These are phyloP conservation scores for Schizophyllum amplum DNA, from an alignment of 1,284 basidiomycete species.

Conservation along the genomic window DNA sequence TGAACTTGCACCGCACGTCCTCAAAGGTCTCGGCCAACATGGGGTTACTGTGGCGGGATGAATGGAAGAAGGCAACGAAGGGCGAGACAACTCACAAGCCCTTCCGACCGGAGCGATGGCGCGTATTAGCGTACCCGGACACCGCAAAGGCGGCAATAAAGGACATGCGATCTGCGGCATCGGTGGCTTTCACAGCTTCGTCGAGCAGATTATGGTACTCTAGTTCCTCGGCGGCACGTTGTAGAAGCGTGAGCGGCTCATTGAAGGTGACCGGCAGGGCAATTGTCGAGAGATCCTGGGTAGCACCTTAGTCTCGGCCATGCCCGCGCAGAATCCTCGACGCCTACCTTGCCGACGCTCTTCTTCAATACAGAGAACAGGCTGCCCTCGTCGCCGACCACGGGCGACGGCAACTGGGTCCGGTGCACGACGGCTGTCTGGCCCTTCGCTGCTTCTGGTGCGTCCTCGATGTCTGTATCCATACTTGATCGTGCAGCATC, in stretches of 20 bases:
- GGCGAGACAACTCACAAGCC: constrained; percentile 59
- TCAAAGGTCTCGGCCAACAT: constrained; percentile 89
- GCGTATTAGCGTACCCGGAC: constrained; percentile 77
- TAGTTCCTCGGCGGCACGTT: constrained; percentile 75
- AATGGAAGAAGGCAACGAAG: constrained; percentile 6
- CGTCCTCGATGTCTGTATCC: constrained; percentile 38
- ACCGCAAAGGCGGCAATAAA: constrained; percentile 80
- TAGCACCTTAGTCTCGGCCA: constrained; percentile 9
- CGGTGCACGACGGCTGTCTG: constrained; percentile 39
- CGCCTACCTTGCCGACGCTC: constrained; percentile 79
- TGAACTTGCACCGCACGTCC: constrained; percentile 68
- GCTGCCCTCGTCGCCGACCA: constrained; percentile 80
- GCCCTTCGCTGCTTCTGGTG: constrained; percentile 13
- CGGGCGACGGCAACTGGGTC: constrained; percentile 54
- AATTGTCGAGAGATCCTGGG: constrained; percentile 78
- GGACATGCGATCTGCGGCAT: constrained; percentile 66
- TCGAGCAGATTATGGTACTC: constrained; percentile 72
- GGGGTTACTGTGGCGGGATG: constrained; percentile 53
- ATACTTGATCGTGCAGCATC: constrained; percentile 29
- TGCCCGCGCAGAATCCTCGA: not conserved
- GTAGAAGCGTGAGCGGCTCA: constrained; percentile 78
- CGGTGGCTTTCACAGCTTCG: constrained; percentile 54
- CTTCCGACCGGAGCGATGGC: constrained; percentile 73
- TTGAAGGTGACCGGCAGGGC: constrained; percentile 85
- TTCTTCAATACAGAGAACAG: constrained; percentile 84